Base-by-base conservation (phyloP, 768 basidiomycete genomes). In the Rhizopogon vinicolor region DNA sequence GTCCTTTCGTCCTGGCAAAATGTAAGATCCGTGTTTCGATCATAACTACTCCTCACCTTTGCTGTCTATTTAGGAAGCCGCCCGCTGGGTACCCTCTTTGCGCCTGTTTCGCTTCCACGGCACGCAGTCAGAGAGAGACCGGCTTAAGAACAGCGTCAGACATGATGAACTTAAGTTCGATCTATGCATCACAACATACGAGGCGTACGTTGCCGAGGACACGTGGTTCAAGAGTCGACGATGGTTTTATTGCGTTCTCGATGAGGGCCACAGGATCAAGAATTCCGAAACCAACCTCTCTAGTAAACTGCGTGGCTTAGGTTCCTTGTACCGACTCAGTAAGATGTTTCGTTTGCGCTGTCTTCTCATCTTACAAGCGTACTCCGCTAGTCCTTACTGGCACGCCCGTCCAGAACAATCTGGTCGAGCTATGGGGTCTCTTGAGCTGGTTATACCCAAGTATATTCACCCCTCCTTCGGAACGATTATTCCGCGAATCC, bases 191-290 rank as follows among this genome's bases (percentile, higher is more conserved):
- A 86, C 87, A 31, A 89, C 87, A 1, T 89, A 89, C 62, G 88
- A 90, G 29, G 62, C 72, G 1, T 88, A 81, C 57, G 78, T 77
- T 53, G 72, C 78, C 37, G 82, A 86, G 52, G 74, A 82, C 40
- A 50, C 58, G 7, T 86, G 84, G 83, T 79, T 86, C 74, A 89
- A 82, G 72, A 75, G 69, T 45, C 75, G 71, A 16, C 78, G 72
- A 46, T 89, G 76, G 82, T 77, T 65, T 22, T 83, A 82, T 54
- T 78, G 79, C 56, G 82, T 84, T 6, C 75, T 86, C 12, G 84
- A 86, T 57, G 84, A 86, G 63, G 84, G 84, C 5, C 88, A 90
- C 69, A 79, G 77, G 61, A 86, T 90, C 71, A 89, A 89, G 72
- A 88, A 88, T 58, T 69, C 81, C 9, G 82, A 80, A 37, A 81